These are phyloP conservation scores for Epichloe uncinata DNA, from an alignment of 2,329 filamentous ascomycete genomes.

Conservation along the genomic window DNA sequence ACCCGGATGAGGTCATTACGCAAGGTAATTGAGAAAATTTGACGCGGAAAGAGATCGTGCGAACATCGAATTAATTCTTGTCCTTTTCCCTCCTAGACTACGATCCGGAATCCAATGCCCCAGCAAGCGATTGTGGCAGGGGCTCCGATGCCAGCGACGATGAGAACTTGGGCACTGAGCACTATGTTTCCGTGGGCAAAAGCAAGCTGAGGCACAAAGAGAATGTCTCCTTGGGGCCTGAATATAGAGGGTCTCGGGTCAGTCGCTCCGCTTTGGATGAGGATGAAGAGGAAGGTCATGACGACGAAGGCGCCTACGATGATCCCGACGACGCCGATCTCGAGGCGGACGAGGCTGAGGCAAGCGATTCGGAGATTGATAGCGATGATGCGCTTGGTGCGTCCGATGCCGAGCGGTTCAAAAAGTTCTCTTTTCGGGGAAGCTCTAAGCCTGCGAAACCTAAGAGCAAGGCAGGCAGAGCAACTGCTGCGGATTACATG, in stretches of 20 bases:
- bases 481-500: constrained; percentile 46
- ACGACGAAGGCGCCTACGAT: constrained; percentile 38
- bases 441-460: constrained; percentile 37
- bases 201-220: constrained; percentile 70
- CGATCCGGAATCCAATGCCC: constrained; percentile 60
- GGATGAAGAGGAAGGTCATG: constrained; percentile 25
- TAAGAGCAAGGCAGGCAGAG: constrained; percentile 24
- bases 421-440: too few relatives aligned
- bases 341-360: constrained; percentile 33
- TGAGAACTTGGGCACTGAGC: constrained; percentile 59
- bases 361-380: constrained; percentile 48
- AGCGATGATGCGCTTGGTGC: constrained; percentile 63
- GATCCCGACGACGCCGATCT: constrained; percentile 44
- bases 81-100: constrained; percentile 45
- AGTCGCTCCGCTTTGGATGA: constrained; percentile 52
- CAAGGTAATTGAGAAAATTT: constrained; percentile 36
- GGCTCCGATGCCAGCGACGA: constrained; percentile 36
- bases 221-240: constrained; percentile 54
- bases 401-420: constrained; percentile 74
- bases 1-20: constrained; percentile 45
- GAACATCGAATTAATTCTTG: neutral
- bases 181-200: constrained; percentile 74
- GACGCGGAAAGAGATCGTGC: neutral
- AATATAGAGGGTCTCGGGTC: constrained; percentile 67
- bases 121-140: constrained; percentile 40